Evolutionary conservation across 2,329 filamentous ascomycete genomes (phyloP), one percentile per base, ranked within the genome.

Genomic region (Cordyceps cicadae): DNA sequence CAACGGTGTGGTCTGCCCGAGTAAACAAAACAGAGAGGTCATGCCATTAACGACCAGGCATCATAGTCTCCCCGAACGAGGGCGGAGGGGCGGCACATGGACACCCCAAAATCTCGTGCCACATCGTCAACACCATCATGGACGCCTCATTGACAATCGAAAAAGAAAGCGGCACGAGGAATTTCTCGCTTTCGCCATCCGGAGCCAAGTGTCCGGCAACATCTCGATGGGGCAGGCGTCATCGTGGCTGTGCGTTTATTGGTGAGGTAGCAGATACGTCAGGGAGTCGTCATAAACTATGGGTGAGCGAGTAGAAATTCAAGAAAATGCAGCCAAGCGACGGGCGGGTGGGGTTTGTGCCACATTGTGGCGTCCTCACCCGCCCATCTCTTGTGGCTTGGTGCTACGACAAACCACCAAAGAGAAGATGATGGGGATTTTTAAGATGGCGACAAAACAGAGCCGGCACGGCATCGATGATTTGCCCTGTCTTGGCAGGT

Each of bases 151-250:
- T 55, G 15, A 21, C 55, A 6, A 8, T 6, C 26, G 12, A 14
- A 11, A 37, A 52, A 34, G 39, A n/a, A 21, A 24, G 21, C 1
- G 56, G 17, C 37, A 53, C 34, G 37, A 53, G 39, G 21, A 32
- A 32, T 53, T 19, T 15, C 9, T 29, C 29, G 5, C 29, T 29
- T 29, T 29, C 29, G 14, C 5, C 7, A 2, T 26, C 54, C 60
- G 60, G 60, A 62, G 60, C 19, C 60, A 57, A 62, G n/a, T 6
- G 46, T 62, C 60, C 60, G 60, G 48, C 15, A 5, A 14, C 53
- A 62, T 62, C 60, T 57, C 60, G 60, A 62, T 62, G 54, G 39
- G 6, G 19, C 37, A 53, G 29, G 29, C 59, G 37, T 56, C n/a
- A 41, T 46, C 14, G 41, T 59, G 26, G 34, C 34, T 26, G 14